A percentile compares a stretch with the other conserved stretches of the same genome.
Conservation (phyloP, 2,329 filamentous ascomycete genomes). For the Fusarium algeriense region DNA sequence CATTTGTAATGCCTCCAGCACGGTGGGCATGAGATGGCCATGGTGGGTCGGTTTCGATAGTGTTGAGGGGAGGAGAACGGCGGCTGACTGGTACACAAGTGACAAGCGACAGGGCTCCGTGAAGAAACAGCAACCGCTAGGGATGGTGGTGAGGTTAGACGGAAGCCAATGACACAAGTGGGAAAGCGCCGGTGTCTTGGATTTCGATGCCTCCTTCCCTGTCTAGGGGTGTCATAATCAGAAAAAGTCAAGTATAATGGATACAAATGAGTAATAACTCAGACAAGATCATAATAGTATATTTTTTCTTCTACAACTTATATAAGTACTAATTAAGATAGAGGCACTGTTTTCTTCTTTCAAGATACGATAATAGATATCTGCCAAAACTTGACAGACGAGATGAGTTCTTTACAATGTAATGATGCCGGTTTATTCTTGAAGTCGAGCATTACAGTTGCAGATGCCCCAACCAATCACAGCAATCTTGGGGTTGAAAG, state of each 20-base stretch:
- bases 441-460: conserved; percentile 7
- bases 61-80: conserved; percentile 22
- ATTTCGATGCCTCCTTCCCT: conserved; percentile 24
- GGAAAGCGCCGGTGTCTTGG: conserved; percentile 37
- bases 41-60: conserved; percentile 33
- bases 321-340: not conserved
- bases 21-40: conserved; percentile 23
- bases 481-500: conserved; percentile 4
- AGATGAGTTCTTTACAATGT: not conserved
- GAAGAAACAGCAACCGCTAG: conserved; percentile 16
- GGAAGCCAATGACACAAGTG: conserved; percentile 30
- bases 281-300: not conserved
- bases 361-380: not conserved
- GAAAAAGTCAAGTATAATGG: not conserved
- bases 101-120: conserved; percentile 7
- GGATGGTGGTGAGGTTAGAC: conserved; percentile 23
- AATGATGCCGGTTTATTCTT: not conserved
- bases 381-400: not conserved
- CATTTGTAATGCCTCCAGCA: conserved; percentile 39
- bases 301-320: not conserved
- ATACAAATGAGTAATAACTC: not conserved
- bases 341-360: not conserved
- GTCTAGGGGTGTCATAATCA: conserved; percentile 3
- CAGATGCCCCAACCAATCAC: conserved; percentile 22
- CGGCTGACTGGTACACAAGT: conserved; percentile 21